These are phyloP conservation scores for Simmondsia chinensis DNA, from an alignment of 148 eudicot genomes.

Conservation along the genomic window DNA sequence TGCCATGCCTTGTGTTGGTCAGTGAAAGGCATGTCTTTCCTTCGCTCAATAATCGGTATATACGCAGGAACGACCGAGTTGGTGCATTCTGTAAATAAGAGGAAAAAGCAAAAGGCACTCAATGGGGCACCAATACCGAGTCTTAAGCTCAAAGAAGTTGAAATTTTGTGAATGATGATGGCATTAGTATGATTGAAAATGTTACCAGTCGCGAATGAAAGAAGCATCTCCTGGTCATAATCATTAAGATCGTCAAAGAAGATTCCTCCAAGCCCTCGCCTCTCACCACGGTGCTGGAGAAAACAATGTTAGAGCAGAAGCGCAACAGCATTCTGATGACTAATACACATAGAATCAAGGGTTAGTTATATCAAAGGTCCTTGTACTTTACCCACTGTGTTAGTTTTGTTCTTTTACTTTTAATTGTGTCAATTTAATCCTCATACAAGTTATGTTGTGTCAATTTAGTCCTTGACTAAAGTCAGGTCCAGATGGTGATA, in stretches of 20 bases:
- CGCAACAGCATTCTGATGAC: not conserved
- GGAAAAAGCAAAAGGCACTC: too few species aligned
- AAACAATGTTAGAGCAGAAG: not conserved
- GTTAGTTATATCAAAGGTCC: too few species aligned
- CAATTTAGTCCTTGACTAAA: too few species aligned
- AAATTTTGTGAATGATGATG: not conserved
- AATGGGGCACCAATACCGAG: too few species aligned
- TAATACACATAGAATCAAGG: too few species aligned
- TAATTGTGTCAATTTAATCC: too few species aligned
- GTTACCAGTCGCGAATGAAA: slow-evolving; percentile 84
- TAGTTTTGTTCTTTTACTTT: too few species aligned
- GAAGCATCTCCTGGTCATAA: slow-evolving; percentile 96
- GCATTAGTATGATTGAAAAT: too few species aligned
- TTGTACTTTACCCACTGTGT: too few species aligned
- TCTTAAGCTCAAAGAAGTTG: not conserved
- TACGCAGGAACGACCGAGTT: slow-evolving; percentile 90
- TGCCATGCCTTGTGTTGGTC: slow-evolving; percentile 94
- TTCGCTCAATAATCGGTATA: slow-evolving; percentile 79
- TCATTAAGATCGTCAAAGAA: slow-evolving; percentile 95
- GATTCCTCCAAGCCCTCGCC: slow-evolving; percentile 97
- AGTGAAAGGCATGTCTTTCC: slow-evolving; percentile 83
- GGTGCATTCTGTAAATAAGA: slow-evolving; percentile 73
- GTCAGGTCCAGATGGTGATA: too few species aligned
- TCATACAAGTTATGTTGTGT: too few species aligned
- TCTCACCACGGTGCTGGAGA: slow-evolving; percentile 86